Evolutionary conservation across 176 grass and related monocot genomes (phyloP).

Genomic region (Canna indica): DNA sequence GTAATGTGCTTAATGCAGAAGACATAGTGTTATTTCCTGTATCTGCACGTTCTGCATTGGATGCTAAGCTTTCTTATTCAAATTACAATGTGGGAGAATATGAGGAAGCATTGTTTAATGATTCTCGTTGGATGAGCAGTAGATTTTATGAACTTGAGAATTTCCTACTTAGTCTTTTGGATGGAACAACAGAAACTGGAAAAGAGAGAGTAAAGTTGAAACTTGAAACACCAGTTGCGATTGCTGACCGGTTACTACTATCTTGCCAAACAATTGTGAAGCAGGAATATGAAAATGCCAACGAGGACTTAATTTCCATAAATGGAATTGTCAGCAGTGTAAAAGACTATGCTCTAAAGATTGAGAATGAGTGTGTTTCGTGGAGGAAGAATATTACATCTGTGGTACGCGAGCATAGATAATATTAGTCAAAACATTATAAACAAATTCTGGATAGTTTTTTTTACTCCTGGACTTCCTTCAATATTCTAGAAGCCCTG

Average conservation of each 20-base stretch:
- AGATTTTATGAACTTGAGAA: slow-evolving; percentile 74
- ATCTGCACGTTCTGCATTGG: slow-evolving; percentile 79
- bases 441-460: not conserved
- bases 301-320: slow-evolving; percentile 69
- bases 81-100: slow-evolving; percentile 27
- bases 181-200: slow-evolving; percentile 87
- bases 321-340: slow-evolving; percentile 50
- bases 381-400: slow-evolving; percentile 64
- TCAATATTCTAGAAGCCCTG: not conserved
- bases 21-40: slow-evolving; percentile 74
- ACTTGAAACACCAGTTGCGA: slow-evolving; percentile 87
- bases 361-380: slow-evolving; percentile 52
- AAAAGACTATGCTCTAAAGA: slow-evolving; percentile 53
- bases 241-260: slow-evolving; percentile 72
- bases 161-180: slow-evolving; percentile 81
- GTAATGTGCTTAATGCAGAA: slow-evolving; percentile 61
- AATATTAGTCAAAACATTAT: not conserved
- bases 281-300: slow-evolving; percentile 63
- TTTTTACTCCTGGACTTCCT: not conserved
- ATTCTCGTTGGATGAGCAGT: slow-evolving; percentile 72
- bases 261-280: slow-evolving; percentile 76
- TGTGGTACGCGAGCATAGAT: slow-evolving; percentile 46
- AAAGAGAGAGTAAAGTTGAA: slow-evolving; percentile 76
- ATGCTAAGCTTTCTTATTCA: slow-evolving; percentile 69
- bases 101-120: slow-evolving; percentile 38